Percentiles rank a stretch among this genome's conserved stretches.
Conservation (phyloP, 2,329 filamentous ascomycete genomes). For the Ophiostoma quercus region DNA sequence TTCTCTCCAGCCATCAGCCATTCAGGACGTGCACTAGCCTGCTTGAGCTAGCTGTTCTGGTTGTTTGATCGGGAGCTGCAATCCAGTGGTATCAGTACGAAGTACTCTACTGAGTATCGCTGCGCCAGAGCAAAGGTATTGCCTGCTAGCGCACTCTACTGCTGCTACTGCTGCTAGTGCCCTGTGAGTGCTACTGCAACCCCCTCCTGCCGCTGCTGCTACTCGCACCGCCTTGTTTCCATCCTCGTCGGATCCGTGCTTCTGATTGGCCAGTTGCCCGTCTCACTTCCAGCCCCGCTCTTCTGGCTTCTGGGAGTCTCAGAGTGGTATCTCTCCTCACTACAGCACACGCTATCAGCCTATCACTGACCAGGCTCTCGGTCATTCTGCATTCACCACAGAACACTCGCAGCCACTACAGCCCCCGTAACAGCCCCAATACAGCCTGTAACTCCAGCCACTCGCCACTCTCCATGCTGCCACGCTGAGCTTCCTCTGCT, state of each 20-base stretch:
- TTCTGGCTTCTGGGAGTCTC: not conserved
- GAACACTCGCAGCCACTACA: not conserved
- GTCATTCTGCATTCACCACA: not conserved
- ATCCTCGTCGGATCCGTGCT: not conserved
- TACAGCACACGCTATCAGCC: not conserved
- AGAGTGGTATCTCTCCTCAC: not conserved
- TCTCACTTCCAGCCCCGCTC: not conserved
- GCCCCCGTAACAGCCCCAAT: not conserved
- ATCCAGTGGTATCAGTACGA: conserved; percentile 1
- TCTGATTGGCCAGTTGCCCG: not conserved
- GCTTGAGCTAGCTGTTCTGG: not conserved
- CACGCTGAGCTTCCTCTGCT: not conserved
- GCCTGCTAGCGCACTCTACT: not conserved
- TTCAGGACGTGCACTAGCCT: conserved; percentile 10
- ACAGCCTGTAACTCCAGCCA: not conserved
- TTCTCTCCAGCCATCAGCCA: conserved; percentile 8
- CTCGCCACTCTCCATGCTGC: no score
- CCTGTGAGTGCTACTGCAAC: not conserved
- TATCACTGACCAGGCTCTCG: not conserved
- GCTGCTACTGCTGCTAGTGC: not conserved
- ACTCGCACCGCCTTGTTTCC: conserved; percentile 13
- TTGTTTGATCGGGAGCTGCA: not conserved
- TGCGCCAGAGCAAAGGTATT: conserved; percentile 3
- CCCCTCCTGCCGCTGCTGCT: not conserved
- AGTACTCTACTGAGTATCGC: no score